These are phyloP conservation scores for Turnera subulata DNA, from an alignment of 345 rosid species.

Conservation along the genomic window DNA sequence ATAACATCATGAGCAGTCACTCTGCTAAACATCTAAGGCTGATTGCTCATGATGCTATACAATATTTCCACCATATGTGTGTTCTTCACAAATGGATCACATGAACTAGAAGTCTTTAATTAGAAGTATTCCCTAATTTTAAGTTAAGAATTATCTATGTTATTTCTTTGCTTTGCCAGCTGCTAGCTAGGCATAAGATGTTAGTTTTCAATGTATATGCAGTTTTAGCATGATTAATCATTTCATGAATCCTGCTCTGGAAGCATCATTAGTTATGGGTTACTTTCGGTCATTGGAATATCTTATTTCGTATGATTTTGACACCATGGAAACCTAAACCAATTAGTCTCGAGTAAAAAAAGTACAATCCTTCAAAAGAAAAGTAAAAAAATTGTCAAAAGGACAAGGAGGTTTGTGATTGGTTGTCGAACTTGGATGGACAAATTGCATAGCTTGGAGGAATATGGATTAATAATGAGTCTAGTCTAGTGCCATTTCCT, in stretches of 20 bases:
- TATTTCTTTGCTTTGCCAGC: conserved; percentile 4
- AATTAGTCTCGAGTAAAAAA: too few relatives aligned
- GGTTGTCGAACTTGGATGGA: too few relatives aligned
- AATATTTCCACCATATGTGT: conserved; percentile 12
- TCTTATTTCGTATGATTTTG: too few relatives aligned
- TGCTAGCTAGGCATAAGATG: not conserved
- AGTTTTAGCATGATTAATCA: conserved; percentile 5
- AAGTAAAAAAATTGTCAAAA: too few relatives aligned
- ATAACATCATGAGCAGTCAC: conserved; percentile 99
- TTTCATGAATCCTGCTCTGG: not conserved
- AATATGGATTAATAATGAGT: too few relatives aligned
- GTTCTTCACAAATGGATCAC: not conserved
- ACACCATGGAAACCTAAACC: too few relatives aligned
- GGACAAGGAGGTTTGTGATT: too few relatives aligned
- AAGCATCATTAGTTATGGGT: too few relatives aligned
- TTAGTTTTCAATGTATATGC: conserved; percentile 5
- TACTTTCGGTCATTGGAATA: too few relatives aligned
- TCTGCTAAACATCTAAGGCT: conserved; percentile 79
- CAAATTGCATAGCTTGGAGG: too few relatives aligned
- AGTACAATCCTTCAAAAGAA: too few relatives aligned
- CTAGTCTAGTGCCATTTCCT: too few relatives aligned
- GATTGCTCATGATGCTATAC: conserved; percentile 99
- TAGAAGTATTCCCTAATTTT: conserved; percentile 2
- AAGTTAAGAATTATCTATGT: conserved; percentile 6
- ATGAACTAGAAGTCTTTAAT: not conserved